Base-by-base conservation (phyloP, 2,329 filamentous ascomycete genomes). In the Ophiostoma ulmi region DNA sequence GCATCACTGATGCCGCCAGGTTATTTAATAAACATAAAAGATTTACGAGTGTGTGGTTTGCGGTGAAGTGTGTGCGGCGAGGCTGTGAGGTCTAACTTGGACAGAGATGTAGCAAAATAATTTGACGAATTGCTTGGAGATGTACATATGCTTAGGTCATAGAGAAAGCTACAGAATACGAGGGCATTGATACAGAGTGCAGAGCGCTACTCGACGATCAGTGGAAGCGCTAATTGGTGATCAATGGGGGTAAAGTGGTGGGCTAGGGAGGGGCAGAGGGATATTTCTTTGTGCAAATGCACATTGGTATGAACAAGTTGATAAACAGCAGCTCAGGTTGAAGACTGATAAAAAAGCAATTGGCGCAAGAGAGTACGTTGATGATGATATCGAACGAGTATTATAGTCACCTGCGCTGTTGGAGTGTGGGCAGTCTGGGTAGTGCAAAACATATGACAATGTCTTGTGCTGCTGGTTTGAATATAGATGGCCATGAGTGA, bases 201-300 rank as follows among this genome's bases (percentile, higher is more conserved):
- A 20, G 20, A 63, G 55, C 26, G 58, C n/a, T 58, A 63, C 17
- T 35, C 10, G 63, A 11, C 65, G 65, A 67, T 67, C 39, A 67
- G 38, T 67, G 38, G 65, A 48, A 48, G 65, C 65, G n/a, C 65
- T 67, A 67, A 22, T 67, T 67, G 65, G 39, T 67, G 65, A 67
- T 67, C 65, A 13, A 67, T 67, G 38, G 26, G 39, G 38, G 65
- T 13, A 22, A 67, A 26, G 36, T 22, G 38, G 38, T n/a, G 22
- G 65, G 39, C 26, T 31, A 67, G 39, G n/a, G 38, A 41, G 64
- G 36, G 38, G 64, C 64, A 38, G 65, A 67, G n/a, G 38, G 38
- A 26, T 41, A 5, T 48, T 67, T 44, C 65, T 67, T 67, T 67
- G 65, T 39, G 10, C 14, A 35, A 38, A 38, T 20, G 14, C 58